These are phyloP conservation scores for Boletus pseudopeckii DNA, from an alignment of 768 basidiomycete species.

Conservation along the genomic window DNA sequence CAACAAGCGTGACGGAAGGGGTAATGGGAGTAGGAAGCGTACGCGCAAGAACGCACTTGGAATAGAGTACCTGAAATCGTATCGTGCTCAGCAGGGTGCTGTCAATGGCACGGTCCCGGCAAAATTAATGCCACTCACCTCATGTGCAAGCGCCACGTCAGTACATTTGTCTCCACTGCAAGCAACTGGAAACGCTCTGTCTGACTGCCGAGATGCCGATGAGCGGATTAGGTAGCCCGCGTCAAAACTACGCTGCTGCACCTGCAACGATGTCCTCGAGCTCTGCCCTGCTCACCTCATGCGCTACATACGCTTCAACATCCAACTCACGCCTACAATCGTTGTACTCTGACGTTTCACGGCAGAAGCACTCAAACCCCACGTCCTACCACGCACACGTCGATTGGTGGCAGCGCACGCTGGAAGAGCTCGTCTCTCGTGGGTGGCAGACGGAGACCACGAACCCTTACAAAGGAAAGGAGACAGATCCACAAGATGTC, in stretches of 20 bases:
- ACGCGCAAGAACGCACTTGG: no score
- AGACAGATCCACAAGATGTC: conserved; percentile 3
- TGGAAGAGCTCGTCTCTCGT: conserved; percentile 56
- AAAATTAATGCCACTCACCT: no score
- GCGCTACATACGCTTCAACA: conserved; percentile 27
- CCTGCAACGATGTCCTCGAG: conserved; percentile 19
- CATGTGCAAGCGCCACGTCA: no score
- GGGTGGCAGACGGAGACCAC: conserved; percentile 46
- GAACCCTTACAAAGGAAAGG: conserved; percentile 5
- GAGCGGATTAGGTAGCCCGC: no score
- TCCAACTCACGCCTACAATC: conserved; percentile 60
- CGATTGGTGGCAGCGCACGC: conserved; percentile 80
- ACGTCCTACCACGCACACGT: conserved; percentile 76
- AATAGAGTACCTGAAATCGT: no score
- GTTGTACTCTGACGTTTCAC: conserved; percentile 83
- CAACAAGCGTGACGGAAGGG: no score
- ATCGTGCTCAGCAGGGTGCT: no score
- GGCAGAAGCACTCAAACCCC: conserved; percentile 82
- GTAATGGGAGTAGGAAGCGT: no score
- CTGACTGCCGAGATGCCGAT: no score
- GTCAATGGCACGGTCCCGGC: no score
- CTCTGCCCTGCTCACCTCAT: conserved; percentile 18
- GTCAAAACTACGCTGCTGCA: background rate
- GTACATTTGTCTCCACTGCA: no score
- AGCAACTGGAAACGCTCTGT: no score